Base-by-base conservation (phyloP, 768 basidiomycete species). In the Boletus edulis region DNA sequence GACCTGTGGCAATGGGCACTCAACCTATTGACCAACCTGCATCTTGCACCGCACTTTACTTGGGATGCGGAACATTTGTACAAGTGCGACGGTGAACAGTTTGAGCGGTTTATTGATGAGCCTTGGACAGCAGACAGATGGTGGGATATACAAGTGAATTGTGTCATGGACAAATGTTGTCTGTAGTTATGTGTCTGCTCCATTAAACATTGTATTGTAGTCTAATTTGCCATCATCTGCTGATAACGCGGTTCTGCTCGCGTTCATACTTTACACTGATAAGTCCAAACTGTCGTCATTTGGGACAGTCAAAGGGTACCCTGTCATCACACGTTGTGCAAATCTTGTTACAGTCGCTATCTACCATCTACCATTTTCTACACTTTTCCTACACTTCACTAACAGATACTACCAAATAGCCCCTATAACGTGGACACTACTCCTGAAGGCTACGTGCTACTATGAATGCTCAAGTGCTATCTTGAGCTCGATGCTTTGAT, bases 121-220 rank as follows among this genome's bases (percentile, higher is more conserved):
- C 40, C 49, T n/a, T 44, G 47, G 47, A 49, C 24, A 10, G 47
- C 37, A 3, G 51, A 39, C 40, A 46, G 10, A 32, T 61, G 64
- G 47, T 77, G 75, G 75, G 60, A 74, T 5, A 59, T 70, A 5
- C 73, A 77, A 65, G 77, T 75, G 55, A 27, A 5, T 27, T 27
- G 27, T 27, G 5, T 27, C 27, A 27, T 27, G 27, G 27, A 27
- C 5, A 5, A 27, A 27, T 27, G 27, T 27, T 27, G 27, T 27
- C 27, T 27, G 7, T 8, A 27, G 27, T 27, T 27, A 27, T 27
- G 5, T 27, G 27, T 27, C 27, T 27, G 27, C 27, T 24, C 55
- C 58, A 9, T 43, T 4, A 34, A 20, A 39, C 17, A 5, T 22
- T 22, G 13, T 0, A 35, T 40, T 39, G 18, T 15, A 37, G 43